Evolutionary conservation across 2,329 filamentous ascomycete species (phyloP).

Genomic region (Calonectria pseudoreteaudii): DNA sequence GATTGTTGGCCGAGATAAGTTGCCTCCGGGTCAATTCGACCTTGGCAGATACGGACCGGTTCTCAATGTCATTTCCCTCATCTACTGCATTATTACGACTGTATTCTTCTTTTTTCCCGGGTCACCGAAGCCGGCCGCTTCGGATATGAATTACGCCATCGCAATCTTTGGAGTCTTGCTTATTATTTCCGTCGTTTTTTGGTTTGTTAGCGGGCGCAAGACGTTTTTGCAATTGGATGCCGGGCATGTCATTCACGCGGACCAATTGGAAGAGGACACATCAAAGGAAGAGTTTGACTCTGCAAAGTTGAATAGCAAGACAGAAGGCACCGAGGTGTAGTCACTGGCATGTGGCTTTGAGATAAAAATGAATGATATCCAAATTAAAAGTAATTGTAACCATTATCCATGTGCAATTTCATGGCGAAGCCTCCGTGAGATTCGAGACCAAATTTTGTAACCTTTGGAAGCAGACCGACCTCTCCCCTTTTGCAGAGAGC

Average conservation of each 20-base stretch:
- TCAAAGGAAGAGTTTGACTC: background rate
- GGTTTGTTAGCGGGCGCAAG: conserved; percentile 58
- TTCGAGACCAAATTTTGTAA: background rate
- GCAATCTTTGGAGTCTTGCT: conserved; percentile 67
- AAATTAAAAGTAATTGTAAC: background rate
- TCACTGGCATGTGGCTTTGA: background rate
- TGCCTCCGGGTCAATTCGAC: conserved; percentile 58
- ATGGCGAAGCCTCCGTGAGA: background rate
- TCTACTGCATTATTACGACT: conserved; percentile 63
- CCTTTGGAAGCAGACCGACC: background rate
- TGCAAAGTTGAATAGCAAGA: background rate
- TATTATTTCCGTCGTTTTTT: conserved; percentile 60
- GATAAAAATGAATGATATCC: background rate
- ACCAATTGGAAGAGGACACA: background rate
- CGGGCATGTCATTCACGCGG: background rate
- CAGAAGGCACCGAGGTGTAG: background rate
- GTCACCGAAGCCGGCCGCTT: conserved; percentile 54
- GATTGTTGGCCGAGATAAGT: conserved; percentile 61
- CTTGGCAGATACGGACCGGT: conserved; percentile 57
- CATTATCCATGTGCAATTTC: background rate
- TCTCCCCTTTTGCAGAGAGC: background rate
- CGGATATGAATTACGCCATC: conserved; percentile 69
- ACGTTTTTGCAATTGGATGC: conserved; percentile 43
- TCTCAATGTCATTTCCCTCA: conserved; percentile 59
- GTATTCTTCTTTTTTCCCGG: conserved; percentile 64